phyloP scores from a whole-genome alignment of 2,329 filamentous ascomycete species.

The Cladosporium sp. region DNA sequence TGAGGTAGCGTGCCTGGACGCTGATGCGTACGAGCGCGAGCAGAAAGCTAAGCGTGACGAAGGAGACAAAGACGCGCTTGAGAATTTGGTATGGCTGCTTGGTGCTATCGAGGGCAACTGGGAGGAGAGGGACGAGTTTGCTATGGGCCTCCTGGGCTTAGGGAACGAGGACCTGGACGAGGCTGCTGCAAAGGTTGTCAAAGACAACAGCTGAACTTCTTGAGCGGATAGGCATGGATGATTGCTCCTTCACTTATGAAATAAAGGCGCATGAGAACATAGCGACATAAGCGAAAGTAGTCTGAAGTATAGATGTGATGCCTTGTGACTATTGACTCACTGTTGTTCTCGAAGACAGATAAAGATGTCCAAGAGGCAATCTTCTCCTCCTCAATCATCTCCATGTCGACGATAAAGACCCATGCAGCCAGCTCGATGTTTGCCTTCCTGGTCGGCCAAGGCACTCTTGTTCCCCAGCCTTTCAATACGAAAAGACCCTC shows the following conservation, averaged over 20 bases:
- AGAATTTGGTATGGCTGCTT: slow-evolving; percentile 35
- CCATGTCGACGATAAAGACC: background rate
- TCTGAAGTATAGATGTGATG: background rate
- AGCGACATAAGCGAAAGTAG: background rate
- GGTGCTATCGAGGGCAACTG: slow-evolving; percentile 36
- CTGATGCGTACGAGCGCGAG: slow-evolving; percentile 33
- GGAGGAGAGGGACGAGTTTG: slow-evolving; percentile 38
- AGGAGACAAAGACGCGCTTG: slow-evolving; percentile 33
- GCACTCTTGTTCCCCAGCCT: background rate
- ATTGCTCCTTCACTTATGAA: background rate
- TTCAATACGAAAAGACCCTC: background rate
- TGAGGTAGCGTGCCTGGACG: slow-evolving; percentile 45
- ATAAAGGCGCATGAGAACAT: background rate
- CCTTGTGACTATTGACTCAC: background rate
- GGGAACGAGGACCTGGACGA: slow-evolving; percentile 42
- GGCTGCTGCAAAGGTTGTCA: slow-evolving; percentile 32
- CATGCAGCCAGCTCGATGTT: background rate
- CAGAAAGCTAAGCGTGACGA: slow-evolving; percentile 40
- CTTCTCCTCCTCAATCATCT: background rate
- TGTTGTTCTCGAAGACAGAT: background rate
- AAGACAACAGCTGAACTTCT: background rate
- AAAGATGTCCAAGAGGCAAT: background rate
- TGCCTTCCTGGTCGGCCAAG: background rate
- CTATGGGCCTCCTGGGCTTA: slow-evolving; percentile 45
- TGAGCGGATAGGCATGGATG: background rate